Evolutionary conservation across 768 basidiomycete genomes (phyloP), one percentile per base, ranked within the genome.

Genomic region (Lactarius deliciosus): DNA sequence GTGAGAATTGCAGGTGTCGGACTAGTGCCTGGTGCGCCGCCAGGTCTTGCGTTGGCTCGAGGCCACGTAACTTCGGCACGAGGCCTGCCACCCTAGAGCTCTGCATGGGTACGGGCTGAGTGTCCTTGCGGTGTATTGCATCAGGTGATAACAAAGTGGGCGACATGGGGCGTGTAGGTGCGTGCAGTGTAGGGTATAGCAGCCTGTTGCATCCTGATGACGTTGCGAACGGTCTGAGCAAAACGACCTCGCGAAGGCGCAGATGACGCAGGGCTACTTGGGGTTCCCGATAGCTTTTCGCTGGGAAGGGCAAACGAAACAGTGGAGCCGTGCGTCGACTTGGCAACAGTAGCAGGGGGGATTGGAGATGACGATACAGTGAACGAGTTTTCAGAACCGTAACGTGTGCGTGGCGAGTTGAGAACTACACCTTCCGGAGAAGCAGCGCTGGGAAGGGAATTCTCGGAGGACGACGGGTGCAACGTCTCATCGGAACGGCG

Each of bases 1-100:
- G 89, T 1, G 88, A 90, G 76, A 91, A 92, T 74, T 90, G 86
- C 72, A 92, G 74, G 74, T 90, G 87, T 61, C 86, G 75, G 20
- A 92, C 89, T 34, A 90, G 81, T 8, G 86, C 89, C 61, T 80
- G 77, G 74, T 91, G 90, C 6, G 85, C 85, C 11, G 82, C 81
- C 25, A 89, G 74, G 68, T 86, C 87, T 71, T 90, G 83, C 0
- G 84, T 85, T 10, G 82, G 74, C 62, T 82, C 79, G 69, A 91
- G 72, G 54, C 77, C 78, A 65, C 78, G 80, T 63, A 92, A 75
- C 68, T 82, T 85, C 18, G 86, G 84, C n/a, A 81, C 77, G 55
- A 90, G 75, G 8, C 75, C 75, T 28, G 83, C 79, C 5, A 89
- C 76, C n/a, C 88, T 81, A 20, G 87, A 85, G 22, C 79, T 78